Base-by-base conservation (phyloP, 176 grass and related monocot species). In the Aegilops tauschii region DNA sequence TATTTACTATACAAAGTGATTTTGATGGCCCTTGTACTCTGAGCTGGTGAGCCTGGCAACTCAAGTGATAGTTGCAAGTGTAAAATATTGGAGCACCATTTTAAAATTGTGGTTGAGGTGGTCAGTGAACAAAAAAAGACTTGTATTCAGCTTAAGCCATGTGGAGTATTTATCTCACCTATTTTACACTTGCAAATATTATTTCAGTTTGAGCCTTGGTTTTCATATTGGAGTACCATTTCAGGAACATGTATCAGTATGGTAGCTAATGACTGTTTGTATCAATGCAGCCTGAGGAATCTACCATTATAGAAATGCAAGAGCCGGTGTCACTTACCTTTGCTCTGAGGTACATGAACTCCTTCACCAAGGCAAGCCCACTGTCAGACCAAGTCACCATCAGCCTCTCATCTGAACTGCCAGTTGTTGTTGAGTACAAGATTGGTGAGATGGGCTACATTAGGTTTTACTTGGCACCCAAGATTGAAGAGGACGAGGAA, bases 401-500 rank as follows among this genome's bases (percentile, higher is more conserved):
- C 81, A 93, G 93, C 63, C 90, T 98, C 32, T 98, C 96, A 5
- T 95, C 93, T 20, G 96, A 98, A 39, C 69, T 98, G 23, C 96
- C 93, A 0, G 93, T 95, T 29, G 96, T 95, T 14, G 96, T 98
- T 20, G 96, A 98, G 81, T 98, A 98, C 82, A 98, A 95, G 85
- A 95, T 95, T 3, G 96, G 81, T 2, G 96, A 98, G 82, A 98
- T 95, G 96, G 93, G 96, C 2, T 98, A 95, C 84, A 89, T 98
- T 30, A 88, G 91, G 29, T 98, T 85, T 68, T 98, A 93, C 64
- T 71, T 98, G 12, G 96, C 96, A 17, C 96, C 96, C 4, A 94
- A 98, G 91, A 94, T 98, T 0, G 95, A 97, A 86, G 96, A 98
- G 36, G 96, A 98, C 9, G 96, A 95, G 80, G 96, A 95, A 3